Evolutionary conservation across 306 rosid genomes (phyloP), one percentile per base, ranked within the genome.

Genomic region (Rosa rugosa): DNA sequence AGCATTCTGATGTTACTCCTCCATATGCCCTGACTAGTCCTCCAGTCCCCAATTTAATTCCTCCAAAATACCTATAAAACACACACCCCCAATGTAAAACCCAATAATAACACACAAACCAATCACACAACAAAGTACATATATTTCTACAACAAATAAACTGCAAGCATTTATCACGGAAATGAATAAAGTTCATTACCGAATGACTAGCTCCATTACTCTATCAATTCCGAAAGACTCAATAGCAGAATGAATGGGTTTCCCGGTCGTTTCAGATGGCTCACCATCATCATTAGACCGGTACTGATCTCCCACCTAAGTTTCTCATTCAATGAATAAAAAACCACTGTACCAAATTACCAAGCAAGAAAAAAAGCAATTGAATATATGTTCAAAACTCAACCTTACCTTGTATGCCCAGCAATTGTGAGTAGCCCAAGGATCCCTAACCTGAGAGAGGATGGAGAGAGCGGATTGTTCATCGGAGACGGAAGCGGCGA

Each of bases 261-360:
- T 94, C 72, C 99, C 97, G 40, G 97, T 97, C 6, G 97, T 94
- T 71, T 97, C 97, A 22, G 97, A 94, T 10, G 95, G 95, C 74
- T 94, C 98, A 54, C 97, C 95, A n/a, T 94, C 98, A 84, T 94
- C 98, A 87, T 91, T 94, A 75, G 97, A 92, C 77, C 97, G 89
- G 64, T 73, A 94, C 78, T 92, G 99, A 85, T 88, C 97, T 51
- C 97, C 99, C 75, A 92, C 93, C 99, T 94, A 84, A 81, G 38
- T 79, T 71, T 46, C 38, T 44, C 63, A 36, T 46, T 18, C 5
- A 25, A 44, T 47, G 41, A 60, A 27, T 72, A 18, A 56, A 69
- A 79, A 63, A 47, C 5, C 11, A 80, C 16, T 4, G 64, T 25
- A 73, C 50, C 22, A 53, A 70, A 45, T 17, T 1, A 31, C 20